These are phyloP conservation scores for Cordyceps cicadae DNA, from an alignment of 2,329 filamentous ascomycete genomes.

Conservation along the genomic window DNA sequence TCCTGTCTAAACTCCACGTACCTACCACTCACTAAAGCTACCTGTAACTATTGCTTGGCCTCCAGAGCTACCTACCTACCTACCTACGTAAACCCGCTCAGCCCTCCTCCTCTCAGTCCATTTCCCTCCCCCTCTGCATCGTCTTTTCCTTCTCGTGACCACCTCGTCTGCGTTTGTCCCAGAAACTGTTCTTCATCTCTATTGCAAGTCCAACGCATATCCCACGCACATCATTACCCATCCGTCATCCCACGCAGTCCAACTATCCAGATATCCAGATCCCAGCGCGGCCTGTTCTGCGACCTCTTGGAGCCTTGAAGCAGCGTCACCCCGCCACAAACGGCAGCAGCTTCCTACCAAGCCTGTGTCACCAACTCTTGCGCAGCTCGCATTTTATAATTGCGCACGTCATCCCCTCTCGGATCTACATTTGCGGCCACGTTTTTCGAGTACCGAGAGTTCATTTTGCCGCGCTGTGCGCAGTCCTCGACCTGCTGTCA, in stretches of 20 bases:
- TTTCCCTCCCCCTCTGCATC: constrained; percentile 3
- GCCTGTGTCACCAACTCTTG: not conserved
- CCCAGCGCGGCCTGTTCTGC: constrained; percentile 12
- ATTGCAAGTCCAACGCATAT: not conserved
- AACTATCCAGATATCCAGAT: not conserved
- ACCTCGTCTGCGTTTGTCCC: not conserved
- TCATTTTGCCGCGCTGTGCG: not conserved
- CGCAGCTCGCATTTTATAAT: not conserved
- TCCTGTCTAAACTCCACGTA: not conserved
- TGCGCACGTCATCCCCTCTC: not conserved
- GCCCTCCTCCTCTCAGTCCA: constrained; percentile 3
- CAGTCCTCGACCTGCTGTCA: not conserved
- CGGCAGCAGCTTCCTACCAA: not conserved
- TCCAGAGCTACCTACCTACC: not conserved
- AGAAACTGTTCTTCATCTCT: not conserved
- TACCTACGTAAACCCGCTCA: constrained; percentile 2
- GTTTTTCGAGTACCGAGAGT: not conserved
- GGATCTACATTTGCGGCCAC: not conserved
- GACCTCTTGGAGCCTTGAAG: constrained; percentile 2
- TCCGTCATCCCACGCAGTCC: not conserved
- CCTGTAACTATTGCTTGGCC: not conserved
- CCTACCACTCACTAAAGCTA: not conserved
- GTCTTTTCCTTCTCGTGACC: not conserved
- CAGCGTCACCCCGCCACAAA: constrained; percentile 4
- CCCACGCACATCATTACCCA: not conserved